Percentiles rank a stretch among this genome's conserved stretches.
Conservation (phyloP, 2,329 filamentous ascomycete genomes). For the Huntiella moniliformis region DNA sequence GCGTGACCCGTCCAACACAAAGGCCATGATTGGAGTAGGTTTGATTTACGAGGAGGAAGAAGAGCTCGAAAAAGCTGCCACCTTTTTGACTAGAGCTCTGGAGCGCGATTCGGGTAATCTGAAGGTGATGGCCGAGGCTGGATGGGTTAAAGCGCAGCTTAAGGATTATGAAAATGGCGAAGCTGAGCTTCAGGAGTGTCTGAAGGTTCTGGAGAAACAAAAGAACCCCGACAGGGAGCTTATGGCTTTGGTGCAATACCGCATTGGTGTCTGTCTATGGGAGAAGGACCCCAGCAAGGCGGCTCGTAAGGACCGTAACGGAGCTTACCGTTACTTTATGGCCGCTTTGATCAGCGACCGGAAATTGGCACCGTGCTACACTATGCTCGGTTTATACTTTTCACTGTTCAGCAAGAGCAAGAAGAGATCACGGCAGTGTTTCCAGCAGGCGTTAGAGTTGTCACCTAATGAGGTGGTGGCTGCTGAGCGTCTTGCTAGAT, state of each 20-base stretch:
- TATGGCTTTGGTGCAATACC: constrained; percentile 70
- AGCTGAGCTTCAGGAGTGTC: constrained; percentile 49
- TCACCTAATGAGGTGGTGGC: constrained; percentile 73
- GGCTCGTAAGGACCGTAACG: constrained; percentile 60
- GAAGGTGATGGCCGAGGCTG: constrained; percentile 66
- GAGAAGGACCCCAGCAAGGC: constrained; percentile 55
- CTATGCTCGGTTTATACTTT: constrained; percentile 77
- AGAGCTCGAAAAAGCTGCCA: constrained; percentile 63
- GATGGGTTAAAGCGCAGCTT: constrained; percentile 76
- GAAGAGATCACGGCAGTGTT: constrained; percentile 73
- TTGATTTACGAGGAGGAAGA: constrained; percentile 87
- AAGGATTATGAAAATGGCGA: constrained; percentile 54
- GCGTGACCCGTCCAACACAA: constrained; percentile 56
- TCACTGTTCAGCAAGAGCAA: constrained; percentile 78
- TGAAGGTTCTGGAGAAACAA: constrained; percentile 44
- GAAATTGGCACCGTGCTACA: constrained; percentile 79
- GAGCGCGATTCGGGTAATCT: constrained; percentile 55
- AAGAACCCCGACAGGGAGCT: constrained; percentile 40
- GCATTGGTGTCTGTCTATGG: constrained; percentile 77
- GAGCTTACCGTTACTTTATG: constrained; percentile 70
- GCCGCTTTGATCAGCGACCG: constrained; percentile 70
- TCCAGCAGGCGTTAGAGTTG: constrained; percentile 88
- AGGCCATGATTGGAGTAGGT: constrained; percentile 74
- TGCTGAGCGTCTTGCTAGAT: constrained; percentile 67
- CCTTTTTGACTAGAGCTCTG: constrained; percentile 62